phyloP scores from a whole-genome alignment of 208 protist species.

The Trypanosoma mega region DNA sequence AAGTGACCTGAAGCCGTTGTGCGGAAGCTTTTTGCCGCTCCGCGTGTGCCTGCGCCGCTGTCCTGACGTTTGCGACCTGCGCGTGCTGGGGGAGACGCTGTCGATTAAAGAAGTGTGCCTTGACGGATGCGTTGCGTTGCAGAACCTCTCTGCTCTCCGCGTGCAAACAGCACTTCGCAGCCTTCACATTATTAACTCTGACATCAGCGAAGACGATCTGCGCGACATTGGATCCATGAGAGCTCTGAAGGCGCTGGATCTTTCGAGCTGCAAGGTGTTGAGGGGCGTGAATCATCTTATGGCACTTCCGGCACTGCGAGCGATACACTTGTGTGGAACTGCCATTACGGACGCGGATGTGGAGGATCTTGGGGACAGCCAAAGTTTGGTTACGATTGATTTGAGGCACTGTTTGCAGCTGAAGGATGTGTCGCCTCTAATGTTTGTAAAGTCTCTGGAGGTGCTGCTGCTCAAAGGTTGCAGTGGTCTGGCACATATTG shows the following conservation, averaged over 20 bases:
- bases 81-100: too few relatives aligned
- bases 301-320: not conserved
- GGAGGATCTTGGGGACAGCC: not conserved
- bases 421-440: constrained; percentile 15
- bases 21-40: too few relatives aligned
- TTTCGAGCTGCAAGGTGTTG: not conserved
- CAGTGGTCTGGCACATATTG: constrained; percentile 6
- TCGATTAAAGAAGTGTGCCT: too few relatives aligned
- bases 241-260: not conserved
- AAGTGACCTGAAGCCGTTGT: too few relatives aligned
- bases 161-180: too few relatives aligned
- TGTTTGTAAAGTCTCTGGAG: constrained; percentile 5
- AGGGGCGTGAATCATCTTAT: not conserved
- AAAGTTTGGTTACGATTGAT: constrained; percentile 5
- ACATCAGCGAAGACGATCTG: not conserved
- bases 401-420: constrained; percentile 15
- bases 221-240: not conserved
- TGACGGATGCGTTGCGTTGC: too few relatives aligned
- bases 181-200: not conserved
- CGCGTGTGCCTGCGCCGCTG: too few relatives aligned
- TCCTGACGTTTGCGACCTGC: too few relatives aligned
- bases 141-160: too few relatives aligned
- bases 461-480: constrained; percentile 11
- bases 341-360: constrained; percentile 9
- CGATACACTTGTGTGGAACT: not conserved